These are phyloP conservation scores for Fagopyrum esculentum DNA, from an alignment of 148 eudicot species.

Conservation along the genomic window DNA sequence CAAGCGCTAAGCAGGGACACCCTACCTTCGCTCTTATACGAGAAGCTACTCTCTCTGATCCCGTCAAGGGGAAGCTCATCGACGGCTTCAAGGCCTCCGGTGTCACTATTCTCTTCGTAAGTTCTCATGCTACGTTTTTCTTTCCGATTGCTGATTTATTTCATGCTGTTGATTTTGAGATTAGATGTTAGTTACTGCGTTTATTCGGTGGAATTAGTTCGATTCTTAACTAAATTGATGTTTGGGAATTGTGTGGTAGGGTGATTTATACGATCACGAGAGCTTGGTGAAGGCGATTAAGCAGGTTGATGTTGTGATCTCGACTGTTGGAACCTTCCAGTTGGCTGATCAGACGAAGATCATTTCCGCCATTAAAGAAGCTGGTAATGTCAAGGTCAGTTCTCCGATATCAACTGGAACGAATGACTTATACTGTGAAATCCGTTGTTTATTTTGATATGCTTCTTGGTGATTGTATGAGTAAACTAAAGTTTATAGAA, in stretches of 20 bases:
- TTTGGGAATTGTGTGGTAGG: slow-evolving; percentile 17
- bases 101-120: slow-evolving; percentile 3
- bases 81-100: slow-evolving; percentile 5
- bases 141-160: neutral
- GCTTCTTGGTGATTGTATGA: too few species aligned
- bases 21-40: slow-evolving; percentile 12
- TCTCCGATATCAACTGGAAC: neutral
- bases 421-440: too few species aligned
- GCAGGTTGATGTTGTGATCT: slow-evolving; percentile 62
- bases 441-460: too few species aligned
- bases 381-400: slow-evolving; percentile 57
- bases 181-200: neutral
- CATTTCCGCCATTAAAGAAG: slow-evolving; percentile 51
- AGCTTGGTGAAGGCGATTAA: slow-evolving; percentile 43
- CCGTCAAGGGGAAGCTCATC: slow-evolving; percentile 9
- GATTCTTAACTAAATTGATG: neutral
- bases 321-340: slow-evolving; percentile 24
- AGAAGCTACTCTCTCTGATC: slow-evolving; percentile 13
- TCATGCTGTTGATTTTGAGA: neutral
- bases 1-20: slow-evolving; percentile 7
- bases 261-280: slow-evolving; percentile 41
- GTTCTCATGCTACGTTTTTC: neutral
- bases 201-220: neutral
- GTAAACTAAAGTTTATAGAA: too few species aligned
- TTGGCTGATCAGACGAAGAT: slow-evolving; percentile 35